These are phyloP conservation scores for Backusella tuberculispora DNA, from an alignment of 192 early-diverging fungal genomes.

Conservation along the genomic window DNA sequence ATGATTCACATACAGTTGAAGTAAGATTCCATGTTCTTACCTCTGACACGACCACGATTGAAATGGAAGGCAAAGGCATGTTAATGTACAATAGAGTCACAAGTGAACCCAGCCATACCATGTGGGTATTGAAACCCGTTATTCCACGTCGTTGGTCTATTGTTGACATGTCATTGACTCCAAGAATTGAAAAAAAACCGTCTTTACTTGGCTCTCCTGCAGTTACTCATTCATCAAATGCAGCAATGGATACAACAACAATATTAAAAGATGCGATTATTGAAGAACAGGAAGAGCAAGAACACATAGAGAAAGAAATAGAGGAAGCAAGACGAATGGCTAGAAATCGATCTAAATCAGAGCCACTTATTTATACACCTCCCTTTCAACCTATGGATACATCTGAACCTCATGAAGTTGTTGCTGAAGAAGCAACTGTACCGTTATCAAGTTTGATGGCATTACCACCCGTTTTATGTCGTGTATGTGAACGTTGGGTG, in stretches of 20 bases:
- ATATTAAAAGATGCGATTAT: background rate
- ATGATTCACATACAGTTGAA: conserved; percentile 71
- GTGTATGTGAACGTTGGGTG: conserved; percentile 77
- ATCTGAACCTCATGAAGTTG: background rate
- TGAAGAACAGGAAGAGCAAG: background rate
- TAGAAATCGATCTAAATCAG: conserved; percentile 27
- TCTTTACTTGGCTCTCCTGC: background rate
- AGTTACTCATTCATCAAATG: background rate
- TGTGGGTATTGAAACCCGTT: conserved; percentile 81
- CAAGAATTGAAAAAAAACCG: conserved; percentile 10
- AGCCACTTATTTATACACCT: conserved; percentile 25
- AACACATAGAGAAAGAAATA: background rate
- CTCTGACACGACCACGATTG: conserved; percentile 41
- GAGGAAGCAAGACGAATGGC: background rate
- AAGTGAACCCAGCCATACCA: conserved; percentile 64
- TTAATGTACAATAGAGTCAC: conserved; percentile 73
- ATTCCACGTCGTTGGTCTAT: conserved; percentile 33
- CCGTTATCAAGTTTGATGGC: conserved; percentile 11
- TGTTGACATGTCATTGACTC: conserved; percentile 24
- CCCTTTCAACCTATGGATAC: conserved; percentile 4
- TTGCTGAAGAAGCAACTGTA: background rate
- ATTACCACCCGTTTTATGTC: conserved; percentile 65
- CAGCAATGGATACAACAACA: too few relatives aligned
- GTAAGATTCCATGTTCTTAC: conserved; percentile 56
- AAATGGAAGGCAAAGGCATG: conserved; percentile 87